phyloP scores from a whole-genome alignment of 192 early-diverging fungal genomes.

The Spinellus fusiger region DNA sequence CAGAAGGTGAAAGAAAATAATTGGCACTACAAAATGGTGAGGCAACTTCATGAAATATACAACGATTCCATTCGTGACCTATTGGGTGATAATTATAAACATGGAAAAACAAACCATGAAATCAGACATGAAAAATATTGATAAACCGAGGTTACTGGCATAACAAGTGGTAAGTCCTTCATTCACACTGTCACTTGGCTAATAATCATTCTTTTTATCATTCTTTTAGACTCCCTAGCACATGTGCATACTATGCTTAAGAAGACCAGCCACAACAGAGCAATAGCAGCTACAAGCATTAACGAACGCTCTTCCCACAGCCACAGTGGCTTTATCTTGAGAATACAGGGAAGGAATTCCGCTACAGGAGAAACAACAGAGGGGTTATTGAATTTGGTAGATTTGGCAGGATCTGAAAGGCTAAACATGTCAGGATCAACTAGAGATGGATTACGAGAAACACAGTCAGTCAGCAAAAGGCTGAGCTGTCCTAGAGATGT shows the following conservation, averaged over 20 bases:
- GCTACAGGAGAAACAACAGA: conserved; percentile 65
- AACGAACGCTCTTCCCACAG: conserved; percentile 92
- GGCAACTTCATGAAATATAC: conserved; percentile 93
- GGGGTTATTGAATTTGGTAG: conserved; percentile 88
- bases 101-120: conserved; percentile 68
- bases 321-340: conserved; percentile 90
- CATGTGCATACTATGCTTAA: conserved; percentile 68
- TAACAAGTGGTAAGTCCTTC: conserved; percentile 46
- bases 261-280: conserved; percentile 75
- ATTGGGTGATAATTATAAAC: conserved; percentile 37
- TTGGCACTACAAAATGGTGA: conserved; percentile 85
- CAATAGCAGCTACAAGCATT: conserved; percentile 85
- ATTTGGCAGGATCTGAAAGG: conserved; percentile 92
- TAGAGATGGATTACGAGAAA: conserved; percentile 86
- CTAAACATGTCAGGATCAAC: conserved; percentile 75
- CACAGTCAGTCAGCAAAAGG: conserved; percentile 95
- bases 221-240: conserved; percentile 63
- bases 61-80: conserved; percentile 90
- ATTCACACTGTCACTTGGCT: too few relatives aligned
- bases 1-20: conserved; percentile 67
- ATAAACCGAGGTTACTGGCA: conserved; percentile 74
- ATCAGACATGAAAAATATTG: conserved; percentile 76
- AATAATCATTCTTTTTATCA: conserved; percentile 25
- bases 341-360: conserved; percentile 65
- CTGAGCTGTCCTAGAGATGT: conserved; percentile 87